These are phyloP conservation scores for Nicotiana paniculata DNA, from an alignment of 257 asterid genomes.

Conservation along the genomic window DNA sequence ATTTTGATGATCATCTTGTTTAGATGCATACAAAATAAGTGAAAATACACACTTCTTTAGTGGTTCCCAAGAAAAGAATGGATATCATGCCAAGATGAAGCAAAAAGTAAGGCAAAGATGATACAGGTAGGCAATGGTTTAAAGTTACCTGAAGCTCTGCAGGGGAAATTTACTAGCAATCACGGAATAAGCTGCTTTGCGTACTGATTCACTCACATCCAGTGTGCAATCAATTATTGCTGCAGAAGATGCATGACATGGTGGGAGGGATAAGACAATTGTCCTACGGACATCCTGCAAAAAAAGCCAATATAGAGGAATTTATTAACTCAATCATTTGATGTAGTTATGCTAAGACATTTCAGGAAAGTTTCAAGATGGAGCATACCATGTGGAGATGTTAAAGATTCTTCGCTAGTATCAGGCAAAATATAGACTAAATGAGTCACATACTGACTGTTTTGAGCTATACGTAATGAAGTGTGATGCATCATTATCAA, in stretches of 20 bases:
- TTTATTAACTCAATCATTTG: not conserved
- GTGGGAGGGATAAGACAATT: conserved; percentile 78
- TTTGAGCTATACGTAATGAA: not conserved
- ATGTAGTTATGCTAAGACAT: not conserved
- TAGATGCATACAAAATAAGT: not conserved
- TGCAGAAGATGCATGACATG: conserved; percentile 60
- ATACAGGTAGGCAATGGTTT: not conserved
- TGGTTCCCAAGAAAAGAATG: not conserved
- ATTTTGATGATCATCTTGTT: not conserved
- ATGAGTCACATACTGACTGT: not conserved
- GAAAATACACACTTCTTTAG: not conserved
- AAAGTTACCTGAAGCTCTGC: conserved; percentile 81
- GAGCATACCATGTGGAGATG: not conserved
- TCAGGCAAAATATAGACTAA: not conserved
- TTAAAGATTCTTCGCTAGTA: not conserved
- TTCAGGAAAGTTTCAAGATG: not conserved
- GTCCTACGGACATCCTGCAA: conserved; percentile 87
- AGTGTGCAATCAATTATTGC: conserved; percentile 69
- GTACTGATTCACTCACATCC: conserved; percentile 79
- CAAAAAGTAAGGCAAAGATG: not conserved
- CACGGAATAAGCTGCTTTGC: conserved; percentile 78
- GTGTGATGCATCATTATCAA: not conserved
- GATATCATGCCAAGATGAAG: not conserved
- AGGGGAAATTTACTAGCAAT: conserved; percentile 77
- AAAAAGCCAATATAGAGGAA: not conserved